Evolutionary conservation across 352 stramenopile species (phyloP).

Genomic region (Phytopythium vexans): DNA sequence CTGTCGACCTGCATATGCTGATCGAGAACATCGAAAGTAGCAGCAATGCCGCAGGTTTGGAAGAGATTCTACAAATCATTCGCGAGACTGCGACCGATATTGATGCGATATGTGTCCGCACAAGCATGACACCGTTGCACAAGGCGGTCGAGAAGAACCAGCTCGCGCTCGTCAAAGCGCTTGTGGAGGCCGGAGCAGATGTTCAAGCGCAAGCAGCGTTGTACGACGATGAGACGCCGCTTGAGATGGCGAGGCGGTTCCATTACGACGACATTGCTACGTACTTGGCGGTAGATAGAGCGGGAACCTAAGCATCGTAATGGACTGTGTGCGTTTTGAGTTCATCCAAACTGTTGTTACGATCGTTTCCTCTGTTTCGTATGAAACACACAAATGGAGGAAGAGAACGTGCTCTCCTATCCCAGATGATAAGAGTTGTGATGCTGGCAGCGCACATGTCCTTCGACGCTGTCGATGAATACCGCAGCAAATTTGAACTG

Average conservation of each 20-base stretch:
- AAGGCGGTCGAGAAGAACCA: conserved; percentile 63
- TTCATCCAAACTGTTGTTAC: no score
- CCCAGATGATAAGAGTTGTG: no score
- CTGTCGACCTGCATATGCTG: conserved; percentile 37
- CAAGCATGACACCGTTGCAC: conserved; percentile 62
- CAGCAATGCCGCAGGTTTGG: conserved; percentile 3
- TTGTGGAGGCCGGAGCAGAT: conserved; percentile 42
- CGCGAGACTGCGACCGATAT: conserved; percentile 20
- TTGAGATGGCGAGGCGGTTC: conserved; percentile 61
- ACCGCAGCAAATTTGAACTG: no score
- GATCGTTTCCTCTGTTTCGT: no score
- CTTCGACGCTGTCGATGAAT: no score
- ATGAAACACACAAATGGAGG: no score
- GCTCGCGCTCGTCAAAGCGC: conserved; percentile 40
- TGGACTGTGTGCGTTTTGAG: not conserved
- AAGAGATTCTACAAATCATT: conserved; percentile 13
- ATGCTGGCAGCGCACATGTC: no score
- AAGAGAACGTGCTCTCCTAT: no score
- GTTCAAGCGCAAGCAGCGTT: conserved; percentile 31
- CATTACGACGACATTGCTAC: conserved; percentile 37
- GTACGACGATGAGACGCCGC: conserved; percentile 59
- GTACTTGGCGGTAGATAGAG: conserved; percentile 10
- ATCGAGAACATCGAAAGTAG: conserved; percentile 31
- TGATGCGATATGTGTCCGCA: conserved; percentile 43
- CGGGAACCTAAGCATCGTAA: not conserved